These are phyloP conservation scores for Phaffia tasmanica DNA, from an alignment of 768 basidiomycete species.

Conservation along the genomic window DNA sequence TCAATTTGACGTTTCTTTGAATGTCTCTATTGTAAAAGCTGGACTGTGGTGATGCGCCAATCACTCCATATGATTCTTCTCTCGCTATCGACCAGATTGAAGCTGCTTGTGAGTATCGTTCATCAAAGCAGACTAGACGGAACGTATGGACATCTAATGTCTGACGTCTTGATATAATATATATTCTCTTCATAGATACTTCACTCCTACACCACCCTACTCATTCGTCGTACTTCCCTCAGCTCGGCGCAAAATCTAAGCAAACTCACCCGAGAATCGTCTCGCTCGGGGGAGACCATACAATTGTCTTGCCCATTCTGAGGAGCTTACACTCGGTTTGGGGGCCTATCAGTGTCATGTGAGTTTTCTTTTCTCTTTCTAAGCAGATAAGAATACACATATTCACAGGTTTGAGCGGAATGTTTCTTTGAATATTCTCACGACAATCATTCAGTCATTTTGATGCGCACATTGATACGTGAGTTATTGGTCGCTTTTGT, in stretches of 20 bases:
- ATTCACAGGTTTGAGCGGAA: background rate
- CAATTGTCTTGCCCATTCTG: constrained; percentile 59
- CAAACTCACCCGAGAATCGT: constrained; percentile 58
- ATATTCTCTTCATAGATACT: background rate
- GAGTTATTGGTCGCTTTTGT: constrained; percentile 37
- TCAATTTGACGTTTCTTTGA: background rate
- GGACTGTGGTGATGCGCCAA: constrained; percentile 49
- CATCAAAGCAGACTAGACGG: background rate
- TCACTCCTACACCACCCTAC: constrained; percentile 9
- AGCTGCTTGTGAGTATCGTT: constrained; percentile 46
- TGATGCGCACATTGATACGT: constrained; percentile 73
- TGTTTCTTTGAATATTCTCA: background rate
- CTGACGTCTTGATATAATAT: background rate
- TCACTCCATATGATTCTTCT: constrained; percentile 68
- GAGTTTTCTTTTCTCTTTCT: constrained; percentile 39
- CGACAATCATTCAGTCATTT: constrained; percentile 51
- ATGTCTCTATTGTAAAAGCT: background rate
- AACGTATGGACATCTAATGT: no score
- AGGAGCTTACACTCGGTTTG: constrained; percentile 67
- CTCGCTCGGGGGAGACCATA: constrained; percentile 52
- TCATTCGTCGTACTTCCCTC: background rate
- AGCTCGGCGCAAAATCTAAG: constrained; percentile 40
- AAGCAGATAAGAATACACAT: no score
- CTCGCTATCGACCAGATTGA: constrained; percentile 78
- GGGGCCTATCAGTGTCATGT: constrained; percentile 51